These are phyloP conservation scores for Neurospora sp. DNA, from an alignment of 495 filamentous ascomycete genomes.

Conservation along the genomic window DNA sequence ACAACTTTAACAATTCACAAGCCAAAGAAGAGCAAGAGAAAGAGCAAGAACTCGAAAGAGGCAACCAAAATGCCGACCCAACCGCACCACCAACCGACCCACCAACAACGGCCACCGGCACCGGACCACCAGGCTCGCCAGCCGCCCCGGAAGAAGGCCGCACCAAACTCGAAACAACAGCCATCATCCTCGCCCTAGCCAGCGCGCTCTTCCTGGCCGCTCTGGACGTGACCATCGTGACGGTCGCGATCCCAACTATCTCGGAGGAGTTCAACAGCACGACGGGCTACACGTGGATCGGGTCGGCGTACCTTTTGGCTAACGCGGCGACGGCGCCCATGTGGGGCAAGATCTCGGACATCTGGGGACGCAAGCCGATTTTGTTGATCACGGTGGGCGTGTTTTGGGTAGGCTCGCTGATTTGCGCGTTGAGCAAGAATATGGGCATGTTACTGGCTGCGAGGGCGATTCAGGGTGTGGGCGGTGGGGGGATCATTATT, in stretches of 20 bases:
- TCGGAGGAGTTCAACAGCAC: conserved; percentile 50
- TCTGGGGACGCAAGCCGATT: conserved; percentile 77
- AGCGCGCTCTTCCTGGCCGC: conserved; percentile 45
- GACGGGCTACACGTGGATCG: conserved; percentile 70
- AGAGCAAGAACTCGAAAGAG: not conserved
- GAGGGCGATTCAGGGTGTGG: conserved; percentile 72
- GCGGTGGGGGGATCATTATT: conserved; percentile 71
- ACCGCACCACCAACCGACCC: not conserved
- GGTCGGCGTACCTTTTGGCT: conserved; percentile 58
- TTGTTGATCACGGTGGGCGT: conserved; percentile 59
- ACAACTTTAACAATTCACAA: not conserved
- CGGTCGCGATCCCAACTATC: conserved; percentile 45
- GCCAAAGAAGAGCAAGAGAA: not conserved
- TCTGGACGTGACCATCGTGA: conserved; percentile 33
- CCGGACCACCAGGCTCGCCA: not conserved
- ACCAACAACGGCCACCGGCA: not conserved
- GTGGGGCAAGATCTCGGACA: conserved; percentile 81
- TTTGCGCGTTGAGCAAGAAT: conserved; percentile 55
- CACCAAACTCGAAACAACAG: conserved; percentile 23
- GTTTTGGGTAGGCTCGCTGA: conserved; percentile 68
- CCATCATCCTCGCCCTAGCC: conserved; percentile 35
- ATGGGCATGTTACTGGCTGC: conserved; percentile 69
- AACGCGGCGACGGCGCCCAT: conserved; percentile 58
- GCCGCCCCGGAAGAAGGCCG: conserved; percentile 22
- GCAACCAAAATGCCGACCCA: not conserved